phyloP scores from a whole-genome alignment of 2,329 filamentous ascomycete genomes.

The Scytalidium sp. region DNA sequence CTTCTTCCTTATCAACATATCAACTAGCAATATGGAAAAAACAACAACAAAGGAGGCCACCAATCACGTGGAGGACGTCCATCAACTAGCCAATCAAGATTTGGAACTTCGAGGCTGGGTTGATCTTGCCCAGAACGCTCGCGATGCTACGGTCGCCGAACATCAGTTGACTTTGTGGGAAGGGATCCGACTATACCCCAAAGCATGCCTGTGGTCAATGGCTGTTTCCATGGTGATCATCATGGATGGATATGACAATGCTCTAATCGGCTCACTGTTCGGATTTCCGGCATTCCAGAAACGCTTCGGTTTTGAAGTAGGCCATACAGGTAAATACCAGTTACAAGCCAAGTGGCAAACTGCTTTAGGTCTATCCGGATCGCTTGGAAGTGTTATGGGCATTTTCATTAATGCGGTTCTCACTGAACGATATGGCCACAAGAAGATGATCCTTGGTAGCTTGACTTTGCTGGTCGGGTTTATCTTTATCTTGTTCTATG shows the following conservation, averaged over 20 bases:
- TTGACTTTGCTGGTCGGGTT: slow-evolving; percentile 39
- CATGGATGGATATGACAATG: slow-evolving; percentile 38
- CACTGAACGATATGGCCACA: slow-evolving; percentile 44
- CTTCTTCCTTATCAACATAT: background rate
- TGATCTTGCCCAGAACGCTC: background rate
- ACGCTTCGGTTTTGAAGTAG: slow-evolving; percentile 8
- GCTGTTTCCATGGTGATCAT: slow-evolving; percentile 30
- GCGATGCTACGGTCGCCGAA: background rate
- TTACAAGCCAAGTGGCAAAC: slow-evolving; percentile 39
- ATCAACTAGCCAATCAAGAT: background rate
- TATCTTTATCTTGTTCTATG: slow-evolving; percentile 45
- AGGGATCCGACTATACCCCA: background rate
- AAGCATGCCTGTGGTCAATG: slow-evolving; percentile 23
- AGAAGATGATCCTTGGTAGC: slow-evolving; percentile 41
- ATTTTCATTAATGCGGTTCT: slow-evolving; percentile 32
- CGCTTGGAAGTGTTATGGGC: slow-evolving; percentile 2
- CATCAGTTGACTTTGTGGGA: background rate
- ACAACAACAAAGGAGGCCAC: background rate
- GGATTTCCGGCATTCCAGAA: slow-evolving; percentile 24
- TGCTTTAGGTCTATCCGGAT: slow-evolving; percentile 12
- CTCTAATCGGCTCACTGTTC: slow-evolving; percentile 33
- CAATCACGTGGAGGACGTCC: background rate
- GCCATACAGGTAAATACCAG: slow-evolving; percentile 26
- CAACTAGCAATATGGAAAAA: background rate
- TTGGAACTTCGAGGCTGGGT: background rate